phyloP scores from a whole-genome alignment of 1,139 yeast genomes.

The Hyphopichia pseudoburtonii region DNA sequence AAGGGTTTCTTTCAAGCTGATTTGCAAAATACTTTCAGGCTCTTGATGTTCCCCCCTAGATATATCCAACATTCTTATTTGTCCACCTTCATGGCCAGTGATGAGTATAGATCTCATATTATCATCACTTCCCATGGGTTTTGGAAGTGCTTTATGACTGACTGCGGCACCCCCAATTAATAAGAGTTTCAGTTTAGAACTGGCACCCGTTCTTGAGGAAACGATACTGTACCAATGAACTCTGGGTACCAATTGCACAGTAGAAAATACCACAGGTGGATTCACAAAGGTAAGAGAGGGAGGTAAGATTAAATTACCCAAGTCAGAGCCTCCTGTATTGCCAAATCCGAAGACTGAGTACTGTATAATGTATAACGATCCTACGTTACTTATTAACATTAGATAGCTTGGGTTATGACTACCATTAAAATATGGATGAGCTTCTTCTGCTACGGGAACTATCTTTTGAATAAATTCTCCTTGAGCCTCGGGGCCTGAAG shows the following conservation, averaged over 20 bases:
- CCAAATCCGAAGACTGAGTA: conserved; percentile 20
- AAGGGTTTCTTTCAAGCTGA: conserved; percentile 37
- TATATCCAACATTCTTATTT: conserved; percentile 77
- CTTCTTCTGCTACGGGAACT: conserved; percentile 33
- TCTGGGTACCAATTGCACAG: conserved; percentile 57
- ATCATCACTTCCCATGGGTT: conserved; percentile 56
- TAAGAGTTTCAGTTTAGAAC: conserved; percentile 38
- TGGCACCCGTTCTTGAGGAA: conserved; percentile 37
- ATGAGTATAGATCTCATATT: conserved; percentile 59
- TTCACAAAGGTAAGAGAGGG: conserved; percentile 76
- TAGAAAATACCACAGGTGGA: conserved; percentile 64
- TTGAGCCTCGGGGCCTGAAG: conserved; percentile 12
- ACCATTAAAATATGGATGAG: conserved; percentile 65
- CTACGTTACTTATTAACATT: conserved; percentile 58
- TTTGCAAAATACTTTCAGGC: conserved; percentile 39
- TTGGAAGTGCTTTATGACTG: conserved; percentile 28
- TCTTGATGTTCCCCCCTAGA: conserved; percentile 75
- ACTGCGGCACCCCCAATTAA: conserved; percentile 81
- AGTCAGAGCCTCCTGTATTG: conserved; percentile 53
- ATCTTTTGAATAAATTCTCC: conserved; percentile 22
- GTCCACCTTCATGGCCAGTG: conserved; percentile 83
- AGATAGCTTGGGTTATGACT: conserved; percentile 66
- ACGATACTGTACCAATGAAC: conserved; percentile 78
- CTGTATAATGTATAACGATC: conserved; percentile 40
- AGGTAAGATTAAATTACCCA: conserved; percentile 67